A percentile compares a stretch with the other conserved stretches of the same genome.
These are phyloP conservation scores for Chytriomyces sp. DNA, from an alignment of 192 early-diverging fungal species.

Conservation along the genomic window DNA sequence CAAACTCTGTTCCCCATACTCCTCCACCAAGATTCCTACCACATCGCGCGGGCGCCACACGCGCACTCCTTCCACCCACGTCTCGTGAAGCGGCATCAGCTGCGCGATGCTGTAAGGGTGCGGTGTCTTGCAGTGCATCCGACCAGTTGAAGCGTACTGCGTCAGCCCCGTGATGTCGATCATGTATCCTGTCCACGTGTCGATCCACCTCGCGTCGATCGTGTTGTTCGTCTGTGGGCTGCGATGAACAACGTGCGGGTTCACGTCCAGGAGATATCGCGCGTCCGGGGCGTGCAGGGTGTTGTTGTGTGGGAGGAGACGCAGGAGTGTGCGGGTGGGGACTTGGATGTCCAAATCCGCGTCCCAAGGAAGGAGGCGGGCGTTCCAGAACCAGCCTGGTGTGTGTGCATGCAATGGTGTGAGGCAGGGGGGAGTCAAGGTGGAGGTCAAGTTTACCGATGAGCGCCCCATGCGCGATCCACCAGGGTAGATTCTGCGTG, in stretches of 20 bases:
- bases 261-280: constrained; percentile 33
- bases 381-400: constrained; percentile 47
- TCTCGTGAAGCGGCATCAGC: constrained; percentile 28
- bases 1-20: constrained; percentile 6
- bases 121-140: constrained; percentile 22
- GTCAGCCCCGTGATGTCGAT: constrained; percentile 45
- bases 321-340: not conserved
- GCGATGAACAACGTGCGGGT: constrained; percentile 20
- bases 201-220: constrained; percentile 44
- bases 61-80: constrained; percentile 28
- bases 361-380: constrained; percentile 38
- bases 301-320: not conserved
- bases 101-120: constrained; percentile 15
- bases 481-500: constrained; percentile 25
- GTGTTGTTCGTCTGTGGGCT: constrained; percentile 21
- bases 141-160: not conserved
- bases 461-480: constrained; percentile 43
- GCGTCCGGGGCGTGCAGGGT: not conserved
- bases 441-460: too few relatives aligned
- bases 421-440: too few relatives aligned
- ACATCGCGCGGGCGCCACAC: constrained; percentile 37
- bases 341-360: constrained; percentile 38
- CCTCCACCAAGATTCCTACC: constrained; percentile 6
- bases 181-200: constrained; percentile 32
- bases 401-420: too few relatives aligned